Base-by-base conservation (phyloP, 2,329 filamentous ascomycete species). In the Leptographium lundbergii region DNA sequence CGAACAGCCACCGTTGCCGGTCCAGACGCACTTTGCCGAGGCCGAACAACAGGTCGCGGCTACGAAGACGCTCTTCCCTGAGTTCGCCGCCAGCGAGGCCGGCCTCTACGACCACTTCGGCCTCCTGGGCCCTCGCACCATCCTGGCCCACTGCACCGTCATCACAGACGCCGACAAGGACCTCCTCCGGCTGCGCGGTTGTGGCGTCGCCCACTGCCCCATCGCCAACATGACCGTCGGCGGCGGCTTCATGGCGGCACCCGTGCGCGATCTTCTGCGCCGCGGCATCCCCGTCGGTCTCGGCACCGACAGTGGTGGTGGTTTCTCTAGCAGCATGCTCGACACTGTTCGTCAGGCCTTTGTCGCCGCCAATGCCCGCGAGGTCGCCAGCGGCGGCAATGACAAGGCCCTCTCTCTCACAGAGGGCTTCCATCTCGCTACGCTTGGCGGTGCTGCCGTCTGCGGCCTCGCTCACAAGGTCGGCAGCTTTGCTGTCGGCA, bases 11-110 rank as follows among this genome's bases (percentile, higher is more conserved):
- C 67, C 74, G 1, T 66, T 86, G 24, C 74, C 80, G 0, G 79
- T 88, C 36, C 84, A 87, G 69, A 86, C 83, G 3, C 84, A 87
- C 67, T 86, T 87, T 71, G 81, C 85, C 67, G 84, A 87, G 66
- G 81, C 83, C 0, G 72, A 76, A 64, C 77, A 83, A 61, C 84
- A 87, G 67, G 81, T 84, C 57, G 63, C 71, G 1, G 75, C 77
- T 24, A 86, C 83, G 0, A 69, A 68, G 9, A 67, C 73, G 0
- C 69, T 87, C 2, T 86, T 85, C 63, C 81, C 81, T 0, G 68
- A 74, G 0, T 82, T 82, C 19, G 42, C 39, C 56, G 63, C 66
- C 2, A 81, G 74, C 58, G 83, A 87, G 67, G 80, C 76, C 0
- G 81, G 85, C 57, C 70, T 87, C 4, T 87, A 87, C 65, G 70